Evolutionary conservation across 768 basidiomycete species (phyloP).

Genomic region (Xerocomellus amylosporus): DNA sequence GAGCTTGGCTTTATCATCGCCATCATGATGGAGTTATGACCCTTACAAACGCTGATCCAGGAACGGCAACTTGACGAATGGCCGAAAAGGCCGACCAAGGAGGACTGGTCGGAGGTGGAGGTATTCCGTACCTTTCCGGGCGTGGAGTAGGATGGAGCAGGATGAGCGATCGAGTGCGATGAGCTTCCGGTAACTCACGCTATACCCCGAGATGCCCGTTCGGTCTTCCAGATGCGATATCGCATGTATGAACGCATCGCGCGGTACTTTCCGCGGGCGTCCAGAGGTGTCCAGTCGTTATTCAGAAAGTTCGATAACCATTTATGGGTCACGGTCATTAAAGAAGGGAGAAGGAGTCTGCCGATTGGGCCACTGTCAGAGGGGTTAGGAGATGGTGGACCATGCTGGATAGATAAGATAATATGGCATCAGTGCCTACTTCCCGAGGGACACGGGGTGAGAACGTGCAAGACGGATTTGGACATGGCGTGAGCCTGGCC

Average conservation of each 20-base stretch:
- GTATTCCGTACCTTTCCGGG: slow-evolving; percentile 8
- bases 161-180: neutral
- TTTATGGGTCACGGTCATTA: slow-evolving; percentile 18
- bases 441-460: slow-evolving; percentile 17
- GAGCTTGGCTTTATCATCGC: slow-evolving; percentile 2
- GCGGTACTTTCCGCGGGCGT: slow-evolving; percentile 6
- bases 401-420: slow-evolving; percentile 22
- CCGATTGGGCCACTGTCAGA: slow-evolving; percentile 1
- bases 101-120: neutral
- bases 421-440: slow-evolving; percentile 2
- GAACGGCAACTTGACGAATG: slow-evolving; percentile 1
- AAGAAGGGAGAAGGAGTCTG: neutral
- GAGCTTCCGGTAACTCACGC: neutral
- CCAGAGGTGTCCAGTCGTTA: neutral
- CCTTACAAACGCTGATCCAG: slow-evolving; percentile 4
- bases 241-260: neutral
- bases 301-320: slow-evolving; percentile 1
- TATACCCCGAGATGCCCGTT: neutral
- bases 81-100: slow-evolving; percentile 8
- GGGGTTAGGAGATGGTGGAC: neutral
- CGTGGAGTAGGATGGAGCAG: neutral
- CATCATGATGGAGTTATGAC: slow-evolving; percentile 10
- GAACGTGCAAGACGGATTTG: slow-evolving; percentile 3
- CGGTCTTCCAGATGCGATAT: slow-evolving; percentile 2
- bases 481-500: neutral